Evolutionary conservation across 768 basidiomycete species (phyloP), one percentile per base, ranked within the genome.

Genomic region (Panaeolus cyanescens): DNA sequence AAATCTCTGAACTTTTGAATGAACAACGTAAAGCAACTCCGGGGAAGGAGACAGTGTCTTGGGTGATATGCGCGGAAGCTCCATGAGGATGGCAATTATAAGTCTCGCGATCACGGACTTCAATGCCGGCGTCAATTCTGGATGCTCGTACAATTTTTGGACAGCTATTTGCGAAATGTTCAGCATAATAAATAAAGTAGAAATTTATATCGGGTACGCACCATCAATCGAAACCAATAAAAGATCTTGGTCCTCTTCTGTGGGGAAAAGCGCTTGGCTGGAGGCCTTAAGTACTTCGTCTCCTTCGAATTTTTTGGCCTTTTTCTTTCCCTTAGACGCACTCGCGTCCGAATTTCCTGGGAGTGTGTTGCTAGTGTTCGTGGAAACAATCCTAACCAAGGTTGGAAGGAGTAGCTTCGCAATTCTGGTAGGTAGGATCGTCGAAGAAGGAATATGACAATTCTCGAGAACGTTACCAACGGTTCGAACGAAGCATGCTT

Each of bases 241-340:
- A 22, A 79, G 74, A 28, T 85, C 74, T 20, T 82, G 84, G 15
- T 90, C 88, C 30, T 79, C 79, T 2, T 59, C 55, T 0, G 80
- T 82, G 1, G 79, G 72, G 67, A 83, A 90, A 19, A 86, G 65
- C 7, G 83, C 76, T 45, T 79, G 71, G 45, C 77, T 76, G 2
- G 80, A 70, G 7, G 74, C 67, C 56, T 81, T 85, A 72, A 95
- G 86, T 5, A 89, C 75, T 67, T 90, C 91, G 58, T 91, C 91
- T 9, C 85, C 90, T 72, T 93, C 90, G 64, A 87, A 93, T 12
- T 81, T 87, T 20, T 86, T 83, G 19, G 82, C 80, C 50, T 88
- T 79, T 70, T 91, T 94, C 71, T 86, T 93, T 58, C 84, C 83
- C 66, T 85, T 87, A 69, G 25, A 28, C 10, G 79, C 85, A 13